Base-by-base conservation (phyloP, 148 eudicot genomes). In the Arctostaphylos glauca region DNA sequence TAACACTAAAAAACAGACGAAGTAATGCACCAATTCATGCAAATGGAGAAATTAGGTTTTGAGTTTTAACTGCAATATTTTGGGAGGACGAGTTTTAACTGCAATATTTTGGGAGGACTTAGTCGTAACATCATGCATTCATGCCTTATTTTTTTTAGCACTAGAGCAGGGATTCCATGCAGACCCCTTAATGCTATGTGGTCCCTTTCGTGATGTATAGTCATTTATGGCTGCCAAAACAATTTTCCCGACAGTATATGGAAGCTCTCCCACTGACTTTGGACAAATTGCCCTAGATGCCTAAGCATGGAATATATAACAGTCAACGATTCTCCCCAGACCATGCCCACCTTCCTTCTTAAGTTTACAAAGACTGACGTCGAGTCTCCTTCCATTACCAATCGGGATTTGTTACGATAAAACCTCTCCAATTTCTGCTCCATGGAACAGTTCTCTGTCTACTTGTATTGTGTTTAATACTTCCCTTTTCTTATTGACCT, bases 401-500 rank as follows among this genome's bases (percentile, higher is more conserved):
- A 7, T 77, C 44, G 19, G 44, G 46, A 23, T 50, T 10, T 55
- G 21, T 77, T 66, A 25, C 12, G 43, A 18, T 41, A 41, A 47
- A 15, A 58, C 19, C 16, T 76, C 44, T 49, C 16, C 31, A 64
- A 62, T 48, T n/a, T 79, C 41, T 62, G 76, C 78, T 18, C 50
- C 76, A 16, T 62, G 77, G 67, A 64, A 41, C 38, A 19, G 38
- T 68, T 49, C 3, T 4, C n/a, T 72, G 58, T 9, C 18, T 71
- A 7, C 67, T 71, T 81, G 53, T 43, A 53, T 43, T 9, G 18
- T 19, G 62, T 44, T 64, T 46, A 44, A 3, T 38, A 53, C 43
- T 55, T 41, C 38, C 4, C 10, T 80, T 82, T 76, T 25, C 19
- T 19, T 23, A 66, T 52, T 86, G 49, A 25, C 9, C 82, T 71